Base-by-base conservation (phyloP, 2,329 filamentous ascomycete species). In the Cylindrodendrum hubeiense region DNA sequence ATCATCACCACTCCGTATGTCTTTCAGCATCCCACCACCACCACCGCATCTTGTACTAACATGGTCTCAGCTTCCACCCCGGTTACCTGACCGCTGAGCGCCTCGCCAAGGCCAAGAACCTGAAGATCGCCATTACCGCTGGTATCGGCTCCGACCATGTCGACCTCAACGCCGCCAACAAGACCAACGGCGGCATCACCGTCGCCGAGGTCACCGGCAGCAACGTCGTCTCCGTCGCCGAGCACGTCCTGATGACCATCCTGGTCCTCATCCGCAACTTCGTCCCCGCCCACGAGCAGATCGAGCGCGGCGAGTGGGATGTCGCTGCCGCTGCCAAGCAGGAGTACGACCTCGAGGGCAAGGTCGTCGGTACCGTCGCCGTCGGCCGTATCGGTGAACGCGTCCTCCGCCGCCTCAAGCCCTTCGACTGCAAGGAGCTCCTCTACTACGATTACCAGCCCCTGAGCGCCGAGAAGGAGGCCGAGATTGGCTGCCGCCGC, bases 391-490 rank as follows among this genome's bases (percentile, higher is more conserved):
- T 99, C 77, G 96, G 96, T 77, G 95, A 98, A 90, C 95, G 96
- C 84, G 96, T 99, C 64, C 90, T 99, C 75, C 93, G 95, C 82
- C 91, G 96, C 73, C 91, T 99, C 77, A 97, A 97, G 90, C 86
- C 95, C 73, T 99, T 99, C 79, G 95, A 97, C 87, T 99, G 96
- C 93, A 97, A 97, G 91, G 95, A 98, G 88, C 90, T 99, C 54
- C 90, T 98, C 70, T 99, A 99, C 93, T 98, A 93, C 81, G 96
- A 99, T 86, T 99, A 99, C 92, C 96, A 99, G 89, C 94, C 95
- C 56, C 88, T 99, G 71, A 87, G 84, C 66, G 78, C 93, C 66
- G 94, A 97, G 86, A 87, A 90, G 76, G 95, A 98, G 90, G 90
- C 92, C 83, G 95, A 98, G 87, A 98, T 98, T 83, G 95, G 95